Conservation (phyloP, 306 rosid genomes). For the Trichosanthes truncata region DNA sequence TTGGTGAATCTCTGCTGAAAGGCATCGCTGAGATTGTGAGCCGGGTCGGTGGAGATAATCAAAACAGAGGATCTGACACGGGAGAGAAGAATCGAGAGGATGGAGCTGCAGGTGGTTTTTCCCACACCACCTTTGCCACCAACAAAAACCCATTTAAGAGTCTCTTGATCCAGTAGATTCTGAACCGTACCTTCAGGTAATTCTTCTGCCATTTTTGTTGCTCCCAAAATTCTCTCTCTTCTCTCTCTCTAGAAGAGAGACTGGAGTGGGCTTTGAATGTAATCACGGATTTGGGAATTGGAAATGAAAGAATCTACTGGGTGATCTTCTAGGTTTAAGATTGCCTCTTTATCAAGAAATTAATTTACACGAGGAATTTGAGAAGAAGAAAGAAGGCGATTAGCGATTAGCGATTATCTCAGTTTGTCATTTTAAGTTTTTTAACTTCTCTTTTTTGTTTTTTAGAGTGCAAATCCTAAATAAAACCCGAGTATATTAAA, state of each 20-base stretch:
- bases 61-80: constrained; percentile 75
- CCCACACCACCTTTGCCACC: constrained; percentile 99
- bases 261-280: neutral
- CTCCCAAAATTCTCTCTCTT: neutral
- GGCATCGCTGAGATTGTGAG: constrained; percentile 98
- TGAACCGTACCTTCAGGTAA: constrained; percentile 57
- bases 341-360: neutral
- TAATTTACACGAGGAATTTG: neutral
- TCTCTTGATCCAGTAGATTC: constrained; percentile 76
- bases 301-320: neutral
- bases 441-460: neutral
- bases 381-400: neutral
- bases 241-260: constrained; percentile 7
- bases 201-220: constrained; percentile 26
- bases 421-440: neutral
- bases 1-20: constrained; percentile 91
- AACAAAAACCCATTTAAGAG: constrained; percentile 90
- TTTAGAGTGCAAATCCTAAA: neutral
- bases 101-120: constrained; percentile 90
- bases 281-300: neutral
- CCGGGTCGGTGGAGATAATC: constrained; percentile 97
- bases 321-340: neutral
- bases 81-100: constrained; percentile 74
- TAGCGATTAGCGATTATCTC: neutral
- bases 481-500: neutral